Percentiles rank a stretch among this genome's conserved stretches.
phyloP scores from a whole-genome alignment of 257 asterid genomes.

The Marsdenia floribunda region DNA sequence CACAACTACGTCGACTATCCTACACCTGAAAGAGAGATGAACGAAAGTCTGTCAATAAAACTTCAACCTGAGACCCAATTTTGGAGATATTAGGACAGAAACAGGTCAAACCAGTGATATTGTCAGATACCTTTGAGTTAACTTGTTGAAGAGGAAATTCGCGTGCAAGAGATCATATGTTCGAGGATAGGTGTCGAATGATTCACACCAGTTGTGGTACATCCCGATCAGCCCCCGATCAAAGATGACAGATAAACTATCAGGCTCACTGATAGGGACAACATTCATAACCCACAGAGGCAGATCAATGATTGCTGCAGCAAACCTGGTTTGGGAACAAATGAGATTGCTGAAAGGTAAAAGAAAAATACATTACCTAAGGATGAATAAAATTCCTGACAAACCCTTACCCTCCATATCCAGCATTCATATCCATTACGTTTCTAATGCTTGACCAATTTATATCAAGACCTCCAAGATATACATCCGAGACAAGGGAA shows the following conservation, averaged over 20 bases:
- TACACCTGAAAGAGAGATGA: slow-evolving; percentile 46
- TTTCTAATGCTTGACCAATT: slow-evolving; percentile 70
- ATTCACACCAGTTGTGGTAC: slow-evolving; percentile 93
- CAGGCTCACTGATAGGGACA: slow-evolving; percentile 57
- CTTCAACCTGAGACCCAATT: neutral
- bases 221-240: slow-evolving; percentile 82
- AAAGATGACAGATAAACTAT: slow-evolving; percentile 57
- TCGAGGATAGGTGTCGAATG: slow-evolving; percentile 80
- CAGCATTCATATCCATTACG: slow-evolving; percentile 86
- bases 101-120: neutral
- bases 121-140: slow-evolving; percentile 49
- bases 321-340: slow-evolving; percentile 43
- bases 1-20: slow-evolving; percentile 51
- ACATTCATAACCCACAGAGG: slow-evolving; percentile 90
- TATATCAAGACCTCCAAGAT: slow-evolving; percentile 52
- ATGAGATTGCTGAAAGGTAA: slow-evolving; percentile 8
- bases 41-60: neutral
- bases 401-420: slow-evolving; percentile 73
- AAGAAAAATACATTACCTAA: neutral
- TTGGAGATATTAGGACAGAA: neutral
- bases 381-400: neutral
- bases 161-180: slow-evolving; percentile 79
- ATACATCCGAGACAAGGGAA: slow-evolving; percentile 67
- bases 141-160: slow-evolving; percentile 57
- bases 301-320: slow-evolving; percentile 56